Evolutionary conservation across 2,329 filamentous ascomycete species (phyloP).

Genomic region (Lasiodiplodia gonubiensis): DNA sequence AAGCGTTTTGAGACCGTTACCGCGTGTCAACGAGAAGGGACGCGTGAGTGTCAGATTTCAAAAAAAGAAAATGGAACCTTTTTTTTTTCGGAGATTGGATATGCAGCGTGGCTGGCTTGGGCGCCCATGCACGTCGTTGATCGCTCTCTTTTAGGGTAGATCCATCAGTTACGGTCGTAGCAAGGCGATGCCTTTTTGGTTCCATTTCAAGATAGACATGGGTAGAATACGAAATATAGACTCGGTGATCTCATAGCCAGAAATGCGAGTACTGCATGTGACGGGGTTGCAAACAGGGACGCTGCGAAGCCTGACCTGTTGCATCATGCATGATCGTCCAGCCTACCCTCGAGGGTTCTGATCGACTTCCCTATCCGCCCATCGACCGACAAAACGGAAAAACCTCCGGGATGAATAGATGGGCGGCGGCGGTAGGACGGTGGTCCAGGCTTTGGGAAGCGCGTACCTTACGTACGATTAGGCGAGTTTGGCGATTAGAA

Average conservation of each 20-base stretch:
- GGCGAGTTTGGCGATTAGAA: slow-evolving; percentile 1
- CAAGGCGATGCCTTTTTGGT: not conserved
- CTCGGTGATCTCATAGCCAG: not conserved
- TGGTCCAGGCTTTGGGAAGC: not conserved
- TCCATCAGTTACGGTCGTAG: not conserved
- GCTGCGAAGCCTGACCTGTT: not conserved
- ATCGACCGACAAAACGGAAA: not conserved
- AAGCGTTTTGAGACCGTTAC: too few species aligned
- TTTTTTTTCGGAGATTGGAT: slow-evolving; percentile 5
- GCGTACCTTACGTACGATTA: not conserved
- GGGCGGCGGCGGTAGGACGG: too few species aligned
- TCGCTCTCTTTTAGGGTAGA: slow-evolving; percentile 10
- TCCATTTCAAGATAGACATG: not conserved
- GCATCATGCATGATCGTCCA: not conserved
- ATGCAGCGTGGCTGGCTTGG: not conserved
- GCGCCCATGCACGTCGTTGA: slow-evolving; percentile 1
- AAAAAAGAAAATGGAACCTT: not conserved
- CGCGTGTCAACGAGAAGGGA: too few species aligned
- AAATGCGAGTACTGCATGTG: not conserved
- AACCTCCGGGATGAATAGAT: not conserved
- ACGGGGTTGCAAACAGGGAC: not conserved
- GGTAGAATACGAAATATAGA: slow-evolving; percentile 14
- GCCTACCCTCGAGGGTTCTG: not conserved
- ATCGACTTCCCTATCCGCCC: not conserved
- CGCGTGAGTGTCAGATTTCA: not conserved